Percentiles rank a stretch among this genome's conserved stretches.
These are phyloP conservation scores for Rubia yunnanensis DNA, from an alignment of 257 asterid species.

Conservation along the genomic window DNA sequence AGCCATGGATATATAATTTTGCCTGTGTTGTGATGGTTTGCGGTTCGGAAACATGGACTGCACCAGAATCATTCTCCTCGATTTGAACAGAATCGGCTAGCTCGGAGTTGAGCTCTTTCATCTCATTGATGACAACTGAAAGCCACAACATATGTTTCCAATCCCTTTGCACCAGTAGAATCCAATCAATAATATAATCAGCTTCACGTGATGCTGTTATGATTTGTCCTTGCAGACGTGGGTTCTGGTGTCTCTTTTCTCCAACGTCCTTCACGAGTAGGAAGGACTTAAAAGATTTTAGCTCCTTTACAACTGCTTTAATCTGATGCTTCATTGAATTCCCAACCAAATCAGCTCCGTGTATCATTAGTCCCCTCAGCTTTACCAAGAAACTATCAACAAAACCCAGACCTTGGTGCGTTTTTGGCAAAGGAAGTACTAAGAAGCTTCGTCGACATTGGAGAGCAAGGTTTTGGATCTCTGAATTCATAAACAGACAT, in stretches of 20 bases:
- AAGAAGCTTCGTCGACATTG: background rate
- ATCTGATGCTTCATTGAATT: background rate
- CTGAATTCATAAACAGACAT: background rate
- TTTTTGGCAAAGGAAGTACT: background rate
- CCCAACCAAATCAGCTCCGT: background rate
- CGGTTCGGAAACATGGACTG: too few species aligned
- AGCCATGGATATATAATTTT: too few species aligned
- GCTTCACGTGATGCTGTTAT: background rate
- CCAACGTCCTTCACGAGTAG: background rate
- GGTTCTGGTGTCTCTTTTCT: too few species aligned
- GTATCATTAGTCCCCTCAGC: background rate
- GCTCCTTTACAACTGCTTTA: background rate
- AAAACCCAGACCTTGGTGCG: background rate
- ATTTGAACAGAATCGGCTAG: background rate
- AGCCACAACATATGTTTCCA: background rate
- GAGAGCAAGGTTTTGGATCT: background rate
- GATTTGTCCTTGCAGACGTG: too few species aligned
- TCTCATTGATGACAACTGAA: background rate
- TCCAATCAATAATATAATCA: background rate
- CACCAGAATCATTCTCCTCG: background rate
- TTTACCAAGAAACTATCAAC: background rate
- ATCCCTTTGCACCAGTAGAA: background rate
- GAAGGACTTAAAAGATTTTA: background rate
- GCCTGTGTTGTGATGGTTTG: background rate
- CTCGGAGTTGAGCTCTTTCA: background rate